These are phyloP conservation scores for Ceratobasidium sp. DNA, from an alignment of 1,284 basidiomycete genomes.

Conservation along the genomic window DNA sequence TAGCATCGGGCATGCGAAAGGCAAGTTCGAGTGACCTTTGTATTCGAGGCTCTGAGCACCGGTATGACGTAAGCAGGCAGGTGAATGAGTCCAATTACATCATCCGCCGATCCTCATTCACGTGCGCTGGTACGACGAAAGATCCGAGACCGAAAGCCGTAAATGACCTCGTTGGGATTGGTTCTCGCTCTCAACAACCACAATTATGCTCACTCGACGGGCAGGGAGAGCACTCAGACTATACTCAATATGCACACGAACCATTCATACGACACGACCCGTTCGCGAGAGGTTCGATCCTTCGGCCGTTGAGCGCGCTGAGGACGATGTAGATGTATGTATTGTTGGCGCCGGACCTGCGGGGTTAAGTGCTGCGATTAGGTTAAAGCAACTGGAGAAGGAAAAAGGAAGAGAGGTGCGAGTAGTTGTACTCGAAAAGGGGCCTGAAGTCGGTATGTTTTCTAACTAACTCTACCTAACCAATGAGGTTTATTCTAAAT, in stretches of 20 bases:
- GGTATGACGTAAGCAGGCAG: conserved; percentile 8
- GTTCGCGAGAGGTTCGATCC: conserved; percentile 61
- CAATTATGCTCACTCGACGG: conserved; percentile 23
- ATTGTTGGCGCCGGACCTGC: conserved; percentile 98
- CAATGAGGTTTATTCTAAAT: conserved; percentile 5
- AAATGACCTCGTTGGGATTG: conserved; percentile 24
- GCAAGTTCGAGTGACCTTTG: too few species aligned
- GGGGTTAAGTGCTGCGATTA: conserved; percentile 95
- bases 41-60: too few species aligned
- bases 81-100: conserved; percentile 13
- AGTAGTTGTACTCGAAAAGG: conserved; percentile 97
- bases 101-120: conserved; percentile 9
- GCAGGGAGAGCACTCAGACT: conserved; percentile 5
- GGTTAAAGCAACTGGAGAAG: conserved; percentile 92
- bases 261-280: conserved; percentile 16
- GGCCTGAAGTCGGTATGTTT: conserved; percentile 86
- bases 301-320: conserved; percentile 75
- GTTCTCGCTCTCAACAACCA: conserved; percentile 16
- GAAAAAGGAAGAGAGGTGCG: conserved; percentile 81
- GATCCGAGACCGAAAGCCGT: conserved; percentile 22
- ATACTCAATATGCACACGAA: background rate
- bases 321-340: conserved; percentile 95
- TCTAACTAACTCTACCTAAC: background rate
- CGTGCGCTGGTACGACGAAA: conserved; percentile 9
- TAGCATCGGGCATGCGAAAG: too few species aligned